Evolutionary conservation across 2,329 filamentous ascomycete species (phyloP).

Genomic region (Bipolaris victoriae): DNA sequence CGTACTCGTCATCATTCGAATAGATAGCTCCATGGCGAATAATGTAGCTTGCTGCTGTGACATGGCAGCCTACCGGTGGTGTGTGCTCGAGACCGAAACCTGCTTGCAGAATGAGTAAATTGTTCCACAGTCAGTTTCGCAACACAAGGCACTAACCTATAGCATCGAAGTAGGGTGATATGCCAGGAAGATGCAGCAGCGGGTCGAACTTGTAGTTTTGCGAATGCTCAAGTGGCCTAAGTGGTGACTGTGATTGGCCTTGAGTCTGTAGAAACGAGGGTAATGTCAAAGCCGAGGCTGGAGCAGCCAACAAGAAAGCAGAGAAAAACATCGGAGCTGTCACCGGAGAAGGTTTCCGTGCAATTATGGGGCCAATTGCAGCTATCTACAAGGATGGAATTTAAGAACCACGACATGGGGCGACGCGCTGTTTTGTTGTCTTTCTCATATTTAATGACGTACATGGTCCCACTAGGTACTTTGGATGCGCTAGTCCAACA

Average conservation of each 20-base stretch:
- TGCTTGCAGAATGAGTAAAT: not conserved
- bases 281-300: conserved; percentile 29
- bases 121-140: not conserved
- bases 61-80: conserved; percentile 57
- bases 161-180: conserved; percentile 58
- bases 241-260: conserved; percentile 15
- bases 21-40: conserved; percentile 59
- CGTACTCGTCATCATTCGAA: conserved; percentile 59
- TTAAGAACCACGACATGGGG: not conserved
- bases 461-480: conserved; percentile 1
- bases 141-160: conserved; percentile 32
- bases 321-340: conserved; percentile 18
- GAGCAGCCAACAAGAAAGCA: conserved; percentile 26
- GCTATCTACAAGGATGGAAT: not conserved
- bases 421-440: conserved; percentile 15
- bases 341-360: not conserved
- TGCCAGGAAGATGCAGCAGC: conserved; percentile 56
- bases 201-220: conserved; percentile 55
- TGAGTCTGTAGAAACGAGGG: conserved; percentile 16
- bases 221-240: conserved; percentile 35
- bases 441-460: conserved; percentile 12
- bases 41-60: conserved; percentile 57
- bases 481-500: conserved; percentile 8
- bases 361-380: conserved; percentile 1
- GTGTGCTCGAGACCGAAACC: conserved; percentile 53